Conservation (phyloP, 2,329 filamentous ascomycete species). For the Clonostachys rhizophaga region DNA sequence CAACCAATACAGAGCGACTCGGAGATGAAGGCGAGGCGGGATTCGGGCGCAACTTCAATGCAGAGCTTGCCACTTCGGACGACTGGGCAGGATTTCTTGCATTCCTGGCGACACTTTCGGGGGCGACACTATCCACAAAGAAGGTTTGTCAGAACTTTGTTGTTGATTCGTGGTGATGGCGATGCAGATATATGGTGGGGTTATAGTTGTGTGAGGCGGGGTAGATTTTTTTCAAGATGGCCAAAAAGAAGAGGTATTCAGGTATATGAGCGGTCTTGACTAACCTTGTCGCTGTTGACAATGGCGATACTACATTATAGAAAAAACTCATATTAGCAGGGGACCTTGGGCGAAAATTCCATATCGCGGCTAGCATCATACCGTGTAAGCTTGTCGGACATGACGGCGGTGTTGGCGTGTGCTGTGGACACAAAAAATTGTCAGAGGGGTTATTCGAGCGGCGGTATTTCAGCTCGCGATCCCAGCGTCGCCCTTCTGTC, state of each 20-base stretch:
- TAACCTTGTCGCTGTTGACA: slow-evolving; percentile 95
- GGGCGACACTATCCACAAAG: slow-evolving; percentile 27
- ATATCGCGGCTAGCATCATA: slow-evolving; percentile 38
- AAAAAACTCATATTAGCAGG: slow-evolving; percentile 14
- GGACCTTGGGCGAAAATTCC: background rate
- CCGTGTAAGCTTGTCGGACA: slow-evolving; percentile 95
- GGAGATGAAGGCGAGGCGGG: slow-evolving; percentile 96
- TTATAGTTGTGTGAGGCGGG: background rate
- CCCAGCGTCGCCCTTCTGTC: background rate
- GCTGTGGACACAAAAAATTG: background rate
- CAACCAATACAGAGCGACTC: slow-evolving; percentile 95
- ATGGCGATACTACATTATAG: slow-evolving; percentile 77
- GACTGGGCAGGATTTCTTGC: slow-evolving; percentile 97
- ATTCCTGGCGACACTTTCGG: slow-evolving; percentile 93
- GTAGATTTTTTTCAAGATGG: slow-evolving; percentile 6
- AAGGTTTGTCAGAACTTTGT: slow-evolving; percentile 10
- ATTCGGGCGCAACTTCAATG: slow-evolving; percentile 85
- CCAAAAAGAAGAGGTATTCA: slow-evolving; percentile 14
- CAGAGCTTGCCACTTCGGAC: slow-evolving; percentile 96
- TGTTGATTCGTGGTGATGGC: background rate
- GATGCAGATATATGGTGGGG: slow-evolving; percentile 5
- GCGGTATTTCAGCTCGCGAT: slow-evolving; percentile 4
- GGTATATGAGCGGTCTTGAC: slow-evolving; percentile 13
- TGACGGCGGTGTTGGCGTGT: slow-evolving; percentile 35
- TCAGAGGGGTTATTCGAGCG: slow-evolving; percentile 7